phyloP scores from a whole-genome alignment of 75 land plant species.

The Sequoiadendron giganteum region DNA sequence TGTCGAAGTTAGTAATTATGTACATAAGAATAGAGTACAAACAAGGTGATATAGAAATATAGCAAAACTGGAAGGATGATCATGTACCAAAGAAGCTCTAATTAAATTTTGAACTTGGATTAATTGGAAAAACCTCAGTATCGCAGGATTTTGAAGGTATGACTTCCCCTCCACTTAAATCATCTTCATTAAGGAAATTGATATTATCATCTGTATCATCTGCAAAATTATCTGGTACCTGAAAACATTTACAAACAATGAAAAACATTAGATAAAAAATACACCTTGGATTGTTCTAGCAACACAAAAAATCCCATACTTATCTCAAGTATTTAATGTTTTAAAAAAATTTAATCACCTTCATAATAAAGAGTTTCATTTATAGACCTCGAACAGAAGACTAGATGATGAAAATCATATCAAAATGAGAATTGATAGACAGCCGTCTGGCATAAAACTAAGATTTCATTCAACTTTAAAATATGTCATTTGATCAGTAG shows the following conservation, averaged over 20 bases:
- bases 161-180: background rate
- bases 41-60: background rate
- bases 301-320: background rate
- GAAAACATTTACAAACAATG: background rate
- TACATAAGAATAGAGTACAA: background rate
- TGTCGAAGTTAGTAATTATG: background rate
- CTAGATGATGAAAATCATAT: background rate
- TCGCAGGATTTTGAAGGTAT: background rate
- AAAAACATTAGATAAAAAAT: background rate
- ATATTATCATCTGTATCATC: background rate
- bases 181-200: background rate
- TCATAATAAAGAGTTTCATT: background rate
- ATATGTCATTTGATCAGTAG: no score
- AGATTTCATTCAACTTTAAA: no score
- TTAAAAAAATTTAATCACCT: background rate
- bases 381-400: background rate
- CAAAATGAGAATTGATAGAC: no score
- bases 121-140: background rate
- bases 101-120: background rate
- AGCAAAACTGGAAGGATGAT: background rate
- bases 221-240: constrained; percentile 7
- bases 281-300: background rate
- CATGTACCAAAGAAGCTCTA: background rate
- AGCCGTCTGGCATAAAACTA: no score
- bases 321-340: background rate